Percentiles rank a stretch among this genome's conserved stretches.
phyloP scores from a whole-genome alignment of 2,329 filamentous ascomycete genomes.

The Neoarthrinium moseri region DNA sequence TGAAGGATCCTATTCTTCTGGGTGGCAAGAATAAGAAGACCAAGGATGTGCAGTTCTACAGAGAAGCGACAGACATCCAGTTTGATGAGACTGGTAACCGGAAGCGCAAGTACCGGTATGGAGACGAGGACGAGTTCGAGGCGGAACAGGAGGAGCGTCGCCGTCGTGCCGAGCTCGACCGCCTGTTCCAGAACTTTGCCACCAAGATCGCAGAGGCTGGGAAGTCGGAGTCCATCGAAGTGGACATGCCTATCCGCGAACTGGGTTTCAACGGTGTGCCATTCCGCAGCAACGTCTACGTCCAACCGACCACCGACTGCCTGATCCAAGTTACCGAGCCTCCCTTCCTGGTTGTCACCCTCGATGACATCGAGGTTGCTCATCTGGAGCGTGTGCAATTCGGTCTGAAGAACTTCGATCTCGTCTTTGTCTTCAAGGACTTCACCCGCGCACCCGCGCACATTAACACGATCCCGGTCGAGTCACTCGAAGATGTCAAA shows the following conservation, averaged over 20 bases:
- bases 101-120: conserved; percentile 95
- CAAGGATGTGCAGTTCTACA: conserved; percentile 97
- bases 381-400: conserved; percentile 96
- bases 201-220: conserved; percentile 97
- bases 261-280: conserved; percentile 97
- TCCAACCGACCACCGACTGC: conserved; percentile 95
- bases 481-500: conserved; percentile 91
- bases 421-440: conserved; percentile 98
- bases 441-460: conserved; percentile 88
- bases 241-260: conserved; percentile 95
- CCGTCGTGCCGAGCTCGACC: conserved; percentile 86
- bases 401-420: conserved; percentile 97
- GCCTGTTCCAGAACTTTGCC: conserved; percentile 92
- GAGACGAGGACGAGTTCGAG: conserved; percentile 98
- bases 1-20: conserved; percentile 97
- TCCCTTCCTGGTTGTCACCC: conserved; percentile 91
- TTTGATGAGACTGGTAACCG: conserved; percentile 98
- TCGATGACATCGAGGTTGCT: conserved; percentile 94
- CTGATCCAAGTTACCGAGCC: conserved; percentile 96
- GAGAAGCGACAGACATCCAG: conserved; percentile 96
- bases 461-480: conserved; percentile 97
- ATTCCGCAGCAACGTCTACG: conserved; percentile 90
- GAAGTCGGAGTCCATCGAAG: conserved; percentile 84
- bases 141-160: conserved; percentile 96
- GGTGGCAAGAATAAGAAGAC: conserved; percentile 92